Evolutionary conservation across 2,329 filamentous ascomycete species (phyloP).

Genomic region (Trichophaea hybrida): DNA sequence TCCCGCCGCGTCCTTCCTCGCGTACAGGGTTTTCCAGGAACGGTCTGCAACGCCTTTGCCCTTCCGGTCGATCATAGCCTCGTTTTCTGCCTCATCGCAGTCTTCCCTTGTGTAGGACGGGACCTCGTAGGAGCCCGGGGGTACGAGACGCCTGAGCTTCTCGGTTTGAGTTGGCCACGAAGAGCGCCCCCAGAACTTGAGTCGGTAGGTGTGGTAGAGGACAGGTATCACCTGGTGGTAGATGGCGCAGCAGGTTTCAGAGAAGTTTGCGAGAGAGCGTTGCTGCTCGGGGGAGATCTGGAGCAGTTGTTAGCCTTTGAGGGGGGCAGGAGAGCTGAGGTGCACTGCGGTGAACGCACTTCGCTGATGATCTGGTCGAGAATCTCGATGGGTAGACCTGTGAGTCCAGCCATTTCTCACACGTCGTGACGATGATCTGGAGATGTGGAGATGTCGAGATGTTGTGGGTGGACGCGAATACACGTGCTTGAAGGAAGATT

Average conservation of each 20-base stretch:
- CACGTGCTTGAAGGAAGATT: no score
- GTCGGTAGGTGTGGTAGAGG: neutral
- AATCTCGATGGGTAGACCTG: neutral
- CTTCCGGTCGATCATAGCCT: neutral
- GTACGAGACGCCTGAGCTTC: neutral
- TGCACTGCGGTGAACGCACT: neutral
- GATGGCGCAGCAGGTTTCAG: neutral
- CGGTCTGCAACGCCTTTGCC: neutral
- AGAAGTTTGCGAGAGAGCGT: neutral
- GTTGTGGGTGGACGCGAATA: neutral
- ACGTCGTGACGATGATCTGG: neutral
- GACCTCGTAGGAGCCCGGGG: neutral
- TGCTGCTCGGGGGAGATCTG: neutral
- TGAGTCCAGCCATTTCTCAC: neutral
- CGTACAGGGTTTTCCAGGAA: neutral
- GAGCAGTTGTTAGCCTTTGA: neutral
- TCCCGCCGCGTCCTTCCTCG: neutral
- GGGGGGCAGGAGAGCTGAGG: neutral
- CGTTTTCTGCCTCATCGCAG: neutral
- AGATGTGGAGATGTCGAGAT: neutral
- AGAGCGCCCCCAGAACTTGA: neutral
- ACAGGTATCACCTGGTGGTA: neutral
- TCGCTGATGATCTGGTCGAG: conserved; percentile 3
- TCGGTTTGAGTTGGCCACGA: neutral
- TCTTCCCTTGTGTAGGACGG: neutral